phyloP scores from a whole-genome alignment of 1,284 basidiomycete genomes.

The Wolfiporia cocos region DNA sequence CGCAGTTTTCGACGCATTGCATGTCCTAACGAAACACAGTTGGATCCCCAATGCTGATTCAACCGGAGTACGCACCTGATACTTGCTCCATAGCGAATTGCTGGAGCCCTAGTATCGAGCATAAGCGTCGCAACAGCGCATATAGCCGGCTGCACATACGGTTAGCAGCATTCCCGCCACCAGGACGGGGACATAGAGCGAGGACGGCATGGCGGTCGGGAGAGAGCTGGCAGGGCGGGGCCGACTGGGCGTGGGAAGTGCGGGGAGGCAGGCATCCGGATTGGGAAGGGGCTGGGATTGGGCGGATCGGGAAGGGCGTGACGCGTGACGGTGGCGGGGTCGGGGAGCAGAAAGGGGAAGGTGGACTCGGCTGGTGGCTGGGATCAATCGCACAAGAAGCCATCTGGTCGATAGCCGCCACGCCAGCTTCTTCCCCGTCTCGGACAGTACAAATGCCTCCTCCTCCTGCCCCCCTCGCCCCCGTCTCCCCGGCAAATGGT shows the following conservation, averaged over 20 bases:
- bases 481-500: slow-evolving; percentile 44
- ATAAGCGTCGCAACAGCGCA: slow-evolving; percentile 7
- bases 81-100: slow-evolving; percentile 79
- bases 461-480: slow-evolving; percentile 24
- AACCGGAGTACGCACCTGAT: slow-evolving; percentile 50
- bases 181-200: slow-evolving; percentile 41
- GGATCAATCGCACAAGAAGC: slow-evolving; percentile 8
- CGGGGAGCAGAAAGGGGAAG: background rate
- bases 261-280: background rate
- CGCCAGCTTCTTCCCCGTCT: background rate
- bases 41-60: no score
- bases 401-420: slow-evolving; percentile 5
- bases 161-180: slow-evolving; percentile 80
- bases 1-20: slow-evolving; percentile 93
- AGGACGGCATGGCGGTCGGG: slow-evolving; percentile 25
- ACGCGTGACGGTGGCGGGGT: slow-evolving; percentile 4
- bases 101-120: slow-evolving; percentile 54
- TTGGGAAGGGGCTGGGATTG: background rate
- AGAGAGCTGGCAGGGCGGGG: background rate
- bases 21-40: slow-evolving; percentile 56
- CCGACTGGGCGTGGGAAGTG: background rate
- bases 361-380: slow-evolving; percentile 3
- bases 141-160: slow-evolving; percentile 26
- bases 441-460: slow-evolving; percentile 14
- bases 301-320: background rate